These are phyloP conservation scores for Neofusicoccum sp. DNA, from an alignment of 2,329 filamentous ascomycete species.

Conservation along the genomic window DNA sequence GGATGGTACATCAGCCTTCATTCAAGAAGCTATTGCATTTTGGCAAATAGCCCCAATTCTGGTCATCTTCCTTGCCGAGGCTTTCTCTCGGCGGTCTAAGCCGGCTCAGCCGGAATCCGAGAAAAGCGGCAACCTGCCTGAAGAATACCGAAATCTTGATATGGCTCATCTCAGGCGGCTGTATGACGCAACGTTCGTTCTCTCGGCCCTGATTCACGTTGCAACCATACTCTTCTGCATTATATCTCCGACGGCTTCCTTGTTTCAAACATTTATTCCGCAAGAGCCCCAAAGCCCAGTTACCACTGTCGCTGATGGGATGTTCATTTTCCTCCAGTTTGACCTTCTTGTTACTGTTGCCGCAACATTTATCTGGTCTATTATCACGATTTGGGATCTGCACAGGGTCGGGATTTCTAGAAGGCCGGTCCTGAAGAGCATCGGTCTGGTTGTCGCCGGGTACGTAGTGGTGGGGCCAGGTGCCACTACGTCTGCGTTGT, in stretches of 20 bases:
- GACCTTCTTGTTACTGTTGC: slow-evolving; percentile 1
- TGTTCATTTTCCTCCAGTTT: background rate
- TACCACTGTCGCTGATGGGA: background rate
- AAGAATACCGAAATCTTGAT: too few relatives aligned
- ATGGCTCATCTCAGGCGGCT: background rate
- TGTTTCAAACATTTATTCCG: background rate
- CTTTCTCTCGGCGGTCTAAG: background rate
- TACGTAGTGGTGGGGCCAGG: background rate
- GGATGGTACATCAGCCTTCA: slow-evolving; percentile 16
- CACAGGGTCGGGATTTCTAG: background rate
- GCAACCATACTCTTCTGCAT: background rate
- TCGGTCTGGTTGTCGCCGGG: background rate
- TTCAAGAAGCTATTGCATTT: slow-evolving; percentile 23
- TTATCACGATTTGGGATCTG: slow-evolving; percentile 4
- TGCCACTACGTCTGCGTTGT: background rate
- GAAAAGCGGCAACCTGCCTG: background rate
- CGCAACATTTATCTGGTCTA: background rate
- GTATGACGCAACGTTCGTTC: background rate
- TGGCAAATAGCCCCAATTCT: slow-evolving; percentile 21
- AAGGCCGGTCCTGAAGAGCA: too few relatives aligned
- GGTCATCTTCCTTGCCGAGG: background rate
- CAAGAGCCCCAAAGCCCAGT: background rate
- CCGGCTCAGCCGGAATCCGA: background rate
- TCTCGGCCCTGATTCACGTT: background rate
- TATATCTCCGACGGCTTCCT: background rate